phyloP scores from a whole-genome alignment of 208 protist genomes.

The Paratrypanosoma confusum region DNA sequence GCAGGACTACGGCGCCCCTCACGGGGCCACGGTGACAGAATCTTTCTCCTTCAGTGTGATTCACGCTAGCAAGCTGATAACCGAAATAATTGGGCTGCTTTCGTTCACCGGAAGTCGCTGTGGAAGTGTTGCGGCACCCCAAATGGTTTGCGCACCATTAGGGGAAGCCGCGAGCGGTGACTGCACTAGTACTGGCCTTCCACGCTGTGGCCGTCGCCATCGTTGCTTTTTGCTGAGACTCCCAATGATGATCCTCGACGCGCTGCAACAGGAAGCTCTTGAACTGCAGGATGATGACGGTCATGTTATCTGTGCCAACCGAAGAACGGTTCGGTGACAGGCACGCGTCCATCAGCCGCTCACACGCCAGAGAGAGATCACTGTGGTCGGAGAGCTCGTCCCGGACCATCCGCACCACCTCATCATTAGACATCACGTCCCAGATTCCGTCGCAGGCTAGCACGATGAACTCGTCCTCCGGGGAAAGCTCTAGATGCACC shows the following conservation, averaged over 20 bases:
- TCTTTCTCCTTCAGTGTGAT: too few species aligned
- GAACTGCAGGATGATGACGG: slow-evolving; percentile 81
- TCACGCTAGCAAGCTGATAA: too few species aligned
- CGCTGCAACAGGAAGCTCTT: slow-evolving; percentile 81
- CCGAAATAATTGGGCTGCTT: too few species aligned
- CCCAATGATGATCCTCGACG: slow-evolving; percentile 28
- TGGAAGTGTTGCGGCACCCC: too few species aligned
- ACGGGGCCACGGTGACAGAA: too few species aligned
- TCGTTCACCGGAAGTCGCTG: too few species aligned
- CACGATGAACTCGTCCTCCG: slow-evolving; percentile 86
- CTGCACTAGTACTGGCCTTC: too few species aligned
- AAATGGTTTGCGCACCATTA: too few species aligned
- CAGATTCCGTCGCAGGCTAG: slow-evolving; percentile 91
- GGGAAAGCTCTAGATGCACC: slow-evolving; percentile 58
- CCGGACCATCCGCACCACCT: slow-evolving; percentile 81
- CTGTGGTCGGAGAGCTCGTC: slow-evolving; percentile 74
- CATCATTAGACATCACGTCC: slow-evolving; percentile 87
- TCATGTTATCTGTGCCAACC: slow-evolving; percentile 88
- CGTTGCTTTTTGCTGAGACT: not conserved
- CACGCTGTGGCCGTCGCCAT: not conserved
- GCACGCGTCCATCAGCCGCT: slow-evolving; percentile 76
- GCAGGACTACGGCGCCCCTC: too few species aligned
- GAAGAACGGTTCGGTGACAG: slow-evolving; percentile 46
- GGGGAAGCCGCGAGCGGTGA: too few species aligned
- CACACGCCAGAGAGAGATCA: slow-evolving; percentile 76